phyloP scores from a whole-genome alignment of 148 eudicot species.

The Fagopyrum homotropicum region DNA sequence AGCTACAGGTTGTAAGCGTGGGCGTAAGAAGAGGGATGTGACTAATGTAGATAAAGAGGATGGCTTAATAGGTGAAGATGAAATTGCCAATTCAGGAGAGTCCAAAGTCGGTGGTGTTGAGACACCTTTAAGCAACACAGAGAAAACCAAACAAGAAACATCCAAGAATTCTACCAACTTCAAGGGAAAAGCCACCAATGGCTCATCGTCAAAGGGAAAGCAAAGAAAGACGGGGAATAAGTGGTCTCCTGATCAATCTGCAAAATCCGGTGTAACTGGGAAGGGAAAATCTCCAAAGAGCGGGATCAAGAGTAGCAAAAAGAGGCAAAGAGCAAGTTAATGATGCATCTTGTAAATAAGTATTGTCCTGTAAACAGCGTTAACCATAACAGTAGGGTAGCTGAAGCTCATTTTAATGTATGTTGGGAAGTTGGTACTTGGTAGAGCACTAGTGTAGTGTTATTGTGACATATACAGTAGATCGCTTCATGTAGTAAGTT shows the following conservation, averaged over 20 bases:
- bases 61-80: neutral
- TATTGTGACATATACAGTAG: neutral
- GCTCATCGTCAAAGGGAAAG: neutral
- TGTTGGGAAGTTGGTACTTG: neutral
- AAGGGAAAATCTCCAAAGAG: neutral
- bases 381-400: neutral
- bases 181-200: neutral
- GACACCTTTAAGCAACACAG: neutral
- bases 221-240: neutral
- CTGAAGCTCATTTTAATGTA: neutral
- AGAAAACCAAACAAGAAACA: neutral
- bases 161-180: neutral
- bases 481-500: neutral
- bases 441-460: neutral
- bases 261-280: neutral
- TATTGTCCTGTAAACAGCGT: neutral
- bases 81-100: neutral
- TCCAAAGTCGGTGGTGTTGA: neutral
- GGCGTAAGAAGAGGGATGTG: neutral
- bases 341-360: neutral
- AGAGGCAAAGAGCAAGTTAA: slow-evolving; percentile 1
- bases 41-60: neutral
- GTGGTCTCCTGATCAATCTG: neutral
- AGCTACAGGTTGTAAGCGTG: neutral
- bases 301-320: neutral